Evolutionary conservation across 768 basidiomycete genomes (phyloP), one percentile per base, ranked within the genome.

Genomic region (Porpolomopsis calyptriformis): DNA sequence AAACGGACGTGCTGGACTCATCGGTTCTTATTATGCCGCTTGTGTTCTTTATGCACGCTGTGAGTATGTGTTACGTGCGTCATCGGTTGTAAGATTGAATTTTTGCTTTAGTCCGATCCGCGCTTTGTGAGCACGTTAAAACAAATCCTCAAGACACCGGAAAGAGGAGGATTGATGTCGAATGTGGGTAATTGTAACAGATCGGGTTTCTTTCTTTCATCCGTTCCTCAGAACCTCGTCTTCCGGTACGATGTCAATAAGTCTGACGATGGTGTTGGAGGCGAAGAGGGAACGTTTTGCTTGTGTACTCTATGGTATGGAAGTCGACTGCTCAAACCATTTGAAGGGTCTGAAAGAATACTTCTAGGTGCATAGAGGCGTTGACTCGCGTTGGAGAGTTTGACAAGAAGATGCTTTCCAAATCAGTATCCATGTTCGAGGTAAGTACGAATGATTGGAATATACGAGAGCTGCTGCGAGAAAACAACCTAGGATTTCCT

Each of bases 221-320:
- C 11, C 29, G 7, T 18, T 25, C 42, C 51, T n/a, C 52, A 89
- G 85, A 82, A 81, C 54, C 73, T 90, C 8, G 85, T 90, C 4
- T 94, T 85, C 58, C 80, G 93, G 6, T 97, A 97, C 61, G 90
- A 98, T 58, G 82, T 85, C 10, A 65, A 61, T 20, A 85, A 85
- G 60, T 80, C 87, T 0, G 82, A 86, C 47, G 94, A 97, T 55
- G 94, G 94, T 5, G 90, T 97, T 10, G 93, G 94, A 1, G 92
- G 93, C 1, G 89, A 94, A 52, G 93, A 96, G 63, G 93, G 93
- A 1, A 92, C 87, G 0, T 96, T 97, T 65, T 89, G 88, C 49
- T 67, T 98, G 39, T 92, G 89, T 56, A 88, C 85, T 0, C 61
- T 89, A 5, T 89, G 85, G 86, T 84, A 43, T 4, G 67, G 20